Base-by-base conservation (phyloP, 352 stramenopile species). In the Phytopythium helicoides region DNA sequence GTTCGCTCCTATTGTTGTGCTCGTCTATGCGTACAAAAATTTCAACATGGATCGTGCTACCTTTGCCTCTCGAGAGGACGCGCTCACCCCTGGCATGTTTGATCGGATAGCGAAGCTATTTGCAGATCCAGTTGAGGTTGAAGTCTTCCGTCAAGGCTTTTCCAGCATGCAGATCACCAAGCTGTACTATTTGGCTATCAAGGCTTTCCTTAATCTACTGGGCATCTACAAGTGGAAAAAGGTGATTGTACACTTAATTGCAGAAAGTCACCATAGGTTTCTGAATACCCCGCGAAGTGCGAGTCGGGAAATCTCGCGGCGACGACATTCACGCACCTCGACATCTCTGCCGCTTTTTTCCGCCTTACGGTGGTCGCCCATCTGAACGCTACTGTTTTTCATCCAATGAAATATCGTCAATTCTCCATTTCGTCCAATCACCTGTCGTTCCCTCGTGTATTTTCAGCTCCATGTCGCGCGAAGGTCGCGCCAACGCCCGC, bases 181-280 rank as follows among this genome's bases (percentile, higher is more conserved):
- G 33, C 52, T 53, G 42, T 46, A 59, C 23, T 51, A 71, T 47
- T 58, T 83, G 19, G 47, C 68, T 1, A 58, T 74, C 36, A 81
- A 84, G 44, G 58, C 45, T 4, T 61, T 68, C 6, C 56, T 83
- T 16, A 64, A 74, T 6, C 15, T 76, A 0, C 15, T 83, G 10
- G 72, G 66, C 10, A 56, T 76, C 3, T 76, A 74, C 69, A 83
- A 83, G 41, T 83, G 66, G 69, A 63, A 64, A 7, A 76, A 73
- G 22, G 68, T 79, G 4, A 73, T 77, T 31, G 22, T 53, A 0
- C 52, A 68, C 23, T 44, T 81, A 2, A 69, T 83, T 1, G 55
- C 64, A 10, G 56, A 44, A 3, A 69, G 64, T 14, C 52, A 66
- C 15, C 53, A 35, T 19, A n/a, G n/a, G n/a, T n/a, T n/a, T n/a